Conservation (phyloP, 2,329 filamentous ascomycete species). For the Pseudocercospora macadamiae region DNA sequence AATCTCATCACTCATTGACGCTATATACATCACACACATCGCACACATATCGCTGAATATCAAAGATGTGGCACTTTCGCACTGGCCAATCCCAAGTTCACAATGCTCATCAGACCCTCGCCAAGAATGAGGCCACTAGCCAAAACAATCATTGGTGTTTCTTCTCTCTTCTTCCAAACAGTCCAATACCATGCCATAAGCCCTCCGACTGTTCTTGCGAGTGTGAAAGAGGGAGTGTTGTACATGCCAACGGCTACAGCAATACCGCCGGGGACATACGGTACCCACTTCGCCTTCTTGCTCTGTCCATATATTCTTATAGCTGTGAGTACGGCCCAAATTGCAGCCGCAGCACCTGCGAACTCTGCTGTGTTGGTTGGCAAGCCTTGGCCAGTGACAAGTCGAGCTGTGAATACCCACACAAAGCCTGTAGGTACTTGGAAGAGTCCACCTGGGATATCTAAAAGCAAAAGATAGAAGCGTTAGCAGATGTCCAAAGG, state of each 20-base stretch:
- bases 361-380: slow-evolving; percentile 82
- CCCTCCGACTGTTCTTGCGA: slow-evolving; percentile 84
- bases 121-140: slow-evolving; percentile 89
- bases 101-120: slow-evolving; percentile 88
- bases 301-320: slow-evolving; percentile 62
- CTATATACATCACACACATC: no score
- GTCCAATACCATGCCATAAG: slow-evolving; percentile 78
- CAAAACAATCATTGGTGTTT: slow-evolving; percentile 84
- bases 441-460: slow-evolving; percentile 85
- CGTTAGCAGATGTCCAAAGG: no score
- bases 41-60: not conserved
- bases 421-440: slow-evolving; percentile 94
- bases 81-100: slow-evolving; percentile 83
- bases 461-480: no score
- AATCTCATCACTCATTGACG: no score
- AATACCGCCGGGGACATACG: slow-evolving; percentile 86
- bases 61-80: slow-evolving; percentile 70
- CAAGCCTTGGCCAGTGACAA: slow-evolving; percentile 88
- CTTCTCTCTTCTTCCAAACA: slow-evolving; percentile 55
- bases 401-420: slow-evolving; percentile 93
- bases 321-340: slow-evolving; percentile 74
- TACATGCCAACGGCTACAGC: slow-evolving; percentile 98
- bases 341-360: slow-evolving; percentile 70
- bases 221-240: slow-evolving; percentile 92
- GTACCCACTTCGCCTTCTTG: slow-evolving; percentile 62